These are phyloP conservation scores for Lactarius evosmus DNA, from an alignment of 768 basidiomycete genomes.

Conservation along the genomic window DNA sequence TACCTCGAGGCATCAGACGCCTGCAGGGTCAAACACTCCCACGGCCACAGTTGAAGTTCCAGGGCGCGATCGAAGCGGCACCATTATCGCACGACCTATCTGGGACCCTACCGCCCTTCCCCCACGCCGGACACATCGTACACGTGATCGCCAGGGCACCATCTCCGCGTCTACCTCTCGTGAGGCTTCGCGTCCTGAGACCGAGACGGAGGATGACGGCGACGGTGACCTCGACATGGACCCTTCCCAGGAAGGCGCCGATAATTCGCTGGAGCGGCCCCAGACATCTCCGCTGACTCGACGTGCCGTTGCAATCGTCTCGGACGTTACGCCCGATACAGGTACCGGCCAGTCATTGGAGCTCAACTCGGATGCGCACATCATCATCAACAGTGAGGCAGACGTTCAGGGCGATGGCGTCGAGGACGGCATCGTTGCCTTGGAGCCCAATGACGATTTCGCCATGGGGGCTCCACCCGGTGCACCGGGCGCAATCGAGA, in stretches of 20 bases:
- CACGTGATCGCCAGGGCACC: constrained; percentile 30
- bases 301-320: constrained; percentile 48
- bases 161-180: constrained; percentile 30
- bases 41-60: constrained; percentile 60
- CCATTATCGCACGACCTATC: constrained; percentile 61
- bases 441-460: constrained; percentile 84
- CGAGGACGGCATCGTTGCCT: constrained; percentile 70
- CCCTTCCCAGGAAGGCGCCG: constrained; percentile 29
- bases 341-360: constrained; percentile 38
- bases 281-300: constrained; percentile 37
- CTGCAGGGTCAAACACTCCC: constrained; percentile 56
- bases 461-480: constrained; percentile 90
- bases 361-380: constrained; percentile 48
- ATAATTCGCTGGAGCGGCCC: constrained; percentile 30
- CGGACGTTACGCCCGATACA: constrained; percentile 35
- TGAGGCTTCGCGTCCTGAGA: constrained; percentile 59
- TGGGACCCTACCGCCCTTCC: constrained; percentile 46
- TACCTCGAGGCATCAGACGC: constrained; percentile 57
- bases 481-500: constrained; percentile 74
- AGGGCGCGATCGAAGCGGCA: constrained; percentile 68
- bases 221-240: constrained; percentile 57
- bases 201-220: constrained; percentile 77
- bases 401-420: constrained; percentile 50
- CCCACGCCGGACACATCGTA: constrained; percentile 32
- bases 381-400: constrained; percentile 49